A percentile compares a stretch with the other conserved stretches of the same genome.
Conservation (phyloP, 345 rosid genomes). For the Bretschneidera sinensis region DNA sequence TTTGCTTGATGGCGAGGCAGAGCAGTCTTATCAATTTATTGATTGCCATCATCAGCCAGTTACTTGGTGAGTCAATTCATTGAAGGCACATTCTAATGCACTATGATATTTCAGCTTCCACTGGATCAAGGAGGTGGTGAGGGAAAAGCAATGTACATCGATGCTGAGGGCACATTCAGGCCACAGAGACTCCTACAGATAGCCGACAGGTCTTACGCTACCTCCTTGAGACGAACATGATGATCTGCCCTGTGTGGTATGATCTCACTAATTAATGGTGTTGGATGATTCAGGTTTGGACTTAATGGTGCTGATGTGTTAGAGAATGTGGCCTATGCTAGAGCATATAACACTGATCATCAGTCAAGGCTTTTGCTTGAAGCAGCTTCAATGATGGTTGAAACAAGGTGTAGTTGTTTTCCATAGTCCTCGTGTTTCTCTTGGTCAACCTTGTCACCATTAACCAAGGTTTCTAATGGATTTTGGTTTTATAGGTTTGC, state of each 20-base stretch:
- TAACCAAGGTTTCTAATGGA: not conserved
- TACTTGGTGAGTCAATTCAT: not conserved
- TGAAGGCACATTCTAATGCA: not conserved
- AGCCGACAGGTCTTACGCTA: slow-evolving; percentile 66
- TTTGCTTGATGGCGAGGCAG: not conserved
- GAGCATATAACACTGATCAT: slow-evolving; percentile 98
- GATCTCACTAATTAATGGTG: slow-evolving; percentile 5
- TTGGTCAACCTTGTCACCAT: slow-evolving; percentile 1
- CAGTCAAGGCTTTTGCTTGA: slow-evolving; percentile 95
- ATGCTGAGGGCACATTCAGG: slow-evolving; percentile 97
- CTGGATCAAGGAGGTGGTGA: slow-evolving; percentile 99
- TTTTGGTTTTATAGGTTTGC: slow-evolving; percentile 57
- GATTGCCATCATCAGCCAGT: not conserved
- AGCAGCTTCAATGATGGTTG: slow-evolving; percentile 99
- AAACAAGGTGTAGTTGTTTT: slow-evolving; percentile 53
- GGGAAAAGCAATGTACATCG: slow-evolving; percentile 97
- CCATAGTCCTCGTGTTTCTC: not conserved
- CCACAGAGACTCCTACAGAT: slow-evolving; percentile 94
- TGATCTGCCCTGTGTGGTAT: slow-evolving; percentile 6
- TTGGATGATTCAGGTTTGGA: slow-evolving; percentile 57
- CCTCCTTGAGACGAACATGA: slow-evolving; percentile 8
- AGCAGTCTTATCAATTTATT: not conserved
- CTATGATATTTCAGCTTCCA: slow-evolving; percentile 60
- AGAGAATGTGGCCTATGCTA: slow-evolving; percentile 96
- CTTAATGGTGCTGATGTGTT: slow-evolving; percentile 91